Base-by-base conservation (phyloP, 352 stramenopile species). In the Pythium periplocum region DNA sequence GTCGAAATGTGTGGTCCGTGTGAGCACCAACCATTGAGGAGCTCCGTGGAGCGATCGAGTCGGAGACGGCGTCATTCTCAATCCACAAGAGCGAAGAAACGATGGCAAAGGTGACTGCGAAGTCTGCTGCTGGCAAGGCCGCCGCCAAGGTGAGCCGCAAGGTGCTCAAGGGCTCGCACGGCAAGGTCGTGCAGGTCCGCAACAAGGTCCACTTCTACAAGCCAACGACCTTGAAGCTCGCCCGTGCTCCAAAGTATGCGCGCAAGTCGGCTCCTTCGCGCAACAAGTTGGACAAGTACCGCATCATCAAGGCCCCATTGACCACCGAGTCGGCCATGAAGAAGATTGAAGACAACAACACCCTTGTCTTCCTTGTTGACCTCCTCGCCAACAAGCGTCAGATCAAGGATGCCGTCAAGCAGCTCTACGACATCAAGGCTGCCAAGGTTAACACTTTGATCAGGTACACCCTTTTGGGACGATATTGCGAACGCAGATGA, bases 341-440 rank as follows among this genome's bases (percentile, higher is more conserved):
- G 86, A 98, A 99, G 79, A 99, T 99, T 64, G 98, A 99, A 71
- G 97, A 99, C 81, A 97, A 98, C 90, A 99, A 99, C 91, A 99
- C 97, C 66, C 91, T 99, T 67, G 97, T 99, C 62, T 99, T 99
- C 86, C 97, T 99, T 68, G 97, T 99, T 48, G 97, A 99, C 71
- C 86, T 99, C 52, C 93, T 97, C 64, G 86, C 97, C 65, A 99
- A 99, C 92, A 99, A 99, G 94, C 92, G 96, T 62, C 98, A 99
- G 90, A 99, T 99, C 87, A 99, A 99, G 91, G 83, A 98, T 59
- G 97, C 97, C 53, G 95, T 99, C 45, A 98, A 99, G 84, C 90
- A 98, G 71, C 83, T 99, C 45, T 99, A 99, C 90, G 96, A 99
- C 66, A 99, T 99, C 85, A 96, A 99, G 83, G 95, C 86, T 36